Conservation (phyloP, 257 asterid species). For the Sherardia arvensis region DNA sequence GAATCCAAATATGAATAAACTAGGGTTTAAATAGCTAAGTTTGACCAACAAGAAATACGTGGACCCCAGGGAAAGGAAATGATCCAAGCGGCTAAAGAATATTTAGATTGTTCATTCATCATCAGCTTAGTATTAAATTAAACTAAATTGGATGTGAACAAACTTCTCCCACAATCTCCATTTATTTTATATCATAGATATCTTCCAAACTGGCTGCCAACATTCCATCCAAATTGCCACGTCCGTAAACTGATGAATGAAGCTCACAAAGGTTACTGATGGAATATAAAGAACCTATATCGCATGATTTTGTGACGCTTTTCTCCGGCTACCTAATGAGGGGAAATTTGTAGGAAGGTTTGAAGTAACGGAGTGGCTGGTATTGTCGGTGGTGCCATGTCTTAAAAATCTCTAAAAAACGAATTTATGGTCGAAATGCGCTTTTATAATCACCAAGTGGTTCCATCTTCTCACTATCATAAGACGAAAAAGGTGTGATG, state of each 20-base stretch:
- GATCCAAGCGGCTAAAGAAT: neutral
- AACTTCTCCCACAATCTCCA: neutral
- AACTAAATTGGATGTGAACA: conserved; percentile 2
- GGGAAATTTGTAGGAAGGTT: too few species aligned
- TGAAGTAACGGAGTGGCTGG: too few species aligned
- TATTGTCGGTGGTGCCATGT: too few species aligned
- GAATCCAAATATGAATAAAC: neutral
- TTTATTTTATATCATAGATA: neutral
- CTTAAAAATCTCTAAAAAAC: too few species aligned
- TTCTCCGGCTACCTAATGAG: too few species aligned
- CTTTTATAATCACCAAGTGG: too few species aligned
- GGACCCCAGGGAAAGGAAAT: neutral
- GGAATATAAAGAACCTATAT: too few species aligned
- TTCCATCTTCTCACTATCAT: too few species aligned
- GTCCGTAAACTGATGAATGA: neutral
- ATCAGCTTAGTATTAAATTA: neutral
- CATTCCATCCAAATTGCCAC: conserved; percentile 27
- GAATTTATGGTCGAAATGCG: too few species aligned
- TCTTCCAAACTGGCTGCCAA: conserved; percentile 21
- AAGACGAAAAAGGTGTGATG: too few species aligned
- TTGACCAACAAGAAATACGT: conserved; percentile 9
- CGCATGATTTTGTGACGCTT: too few species aligned
- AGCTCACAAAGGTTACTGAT: too few species aligned
- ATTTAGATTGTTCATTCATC: neutral
- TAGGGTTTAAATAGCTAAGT: neutral